phyloP scores from a whole-genome alignment of 2,329 filamentous ascomycete genomes.

The Fusarium stilboides region DNA sequence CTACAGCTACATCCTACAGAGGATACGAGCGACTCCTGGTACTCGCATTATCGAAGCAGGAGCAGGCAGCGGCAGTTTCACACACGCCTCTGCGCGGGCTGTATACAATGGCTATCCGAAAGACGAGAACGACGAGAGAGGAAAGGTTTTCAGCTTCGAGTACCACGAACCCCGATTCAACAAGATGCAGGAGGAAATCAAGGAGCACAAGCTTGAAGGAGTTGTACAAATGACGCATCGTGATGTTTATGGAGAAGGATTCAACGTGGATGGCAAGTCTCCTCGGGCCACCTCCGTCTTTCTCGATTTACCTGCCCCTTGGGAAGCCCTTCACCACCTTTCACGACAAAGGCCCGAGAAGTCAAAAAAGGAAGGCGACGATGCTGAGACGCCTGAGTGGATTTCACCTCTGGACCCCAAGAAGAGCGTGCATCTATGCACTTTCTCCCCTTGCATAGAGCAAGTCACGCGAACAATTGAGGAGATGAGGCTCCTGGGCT shows the following conservation, averaged over 20 bases:
- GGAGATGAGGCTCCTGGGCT: conserved; percentile 83
- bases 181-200: conserved; percentile 78
- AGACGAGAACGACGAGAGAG: conserved; percentile 62
- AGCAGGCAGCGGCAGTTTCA: conserved; percentile 87
- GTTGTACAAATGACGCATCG: conserved; percentile 82
- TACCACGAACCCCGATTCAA: conserved; percentile 81
- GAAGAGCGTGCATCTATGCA: conserved; percentile 85
- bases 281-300: conserved; percentile 81
- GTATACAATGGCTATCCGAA: conserved; percentile 80
- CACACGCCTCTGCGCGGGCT: conserved; percentile 82
- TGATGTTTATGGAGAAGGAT: conserved; percentile 84
- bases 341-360: conserved; percentile 64
- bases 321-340: conserved; percentile 84
- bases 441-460: conserved; percentile 97
- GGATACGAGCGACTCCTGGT: conserved; percentile 81
- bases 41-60: conserved; percentile 84
- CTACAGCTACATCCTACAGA: conserved; percentile 86
- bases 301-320: conserved; percentile 85
- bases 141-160: conserved; percentile 86
- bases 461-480: conserved; percentile 92
- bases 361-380: conserved; percentile 44
- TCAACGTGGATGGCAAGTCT: conserved; percentile 72
- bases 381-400: conserved; percentile 55
- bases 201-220: conserved; percentile 74
- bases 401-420: conserved; percentile 78